A percentile compares a stretch with the other conserved stretches of the same genome.
Evolutionary conservation across 2,329 filamentous ascomycete species (phyloP).

Genomic region (Fusarium setosum): DNA sequence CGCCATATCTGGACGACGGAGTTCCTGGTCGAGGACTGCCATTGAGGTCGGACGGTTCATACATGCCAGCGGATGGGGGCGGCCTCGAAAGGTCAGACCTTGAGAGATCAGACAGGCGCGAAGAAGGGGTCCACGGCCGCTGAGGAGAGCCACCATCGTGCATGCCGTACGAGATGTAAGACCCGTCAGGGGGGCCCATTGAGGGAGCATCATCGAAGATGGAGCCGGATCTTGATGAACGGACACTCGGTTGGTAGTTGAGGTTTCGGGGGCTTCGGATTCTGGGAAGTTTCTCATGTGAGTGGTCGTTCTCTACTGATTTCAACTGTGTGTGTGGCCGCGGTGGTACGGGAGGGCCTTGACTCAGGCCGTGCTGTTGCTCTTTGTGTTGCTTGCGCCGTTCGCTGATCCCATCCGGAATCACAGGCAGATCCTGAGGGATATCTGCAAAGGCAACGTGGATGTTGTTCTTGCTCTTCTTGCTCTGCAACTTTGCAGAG

Average conservation of each 20-base stretch:
- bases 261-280: constrained; percentile 51
- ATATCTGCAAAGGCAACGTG: constrained; percentile 48
- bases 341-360: constrained; percentile 30
- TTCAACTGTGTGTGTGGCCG: constrained; percentile 26
- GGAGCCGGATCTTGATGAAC: constrained; percentile 60
- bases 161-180: constrained; percentile 69
- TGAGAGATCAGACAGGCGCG: constrained; percentile 62
- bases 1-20: constrained; percentile 87
- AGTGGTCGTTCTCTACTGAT: constrained; percentile 48
- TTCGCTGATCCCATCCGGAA: constrained; percentile 62
- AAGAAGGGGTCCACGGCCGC: constrained; percentile 69
- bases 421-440: constrained; percentile 56
- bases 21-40: constrained; percentile 92
- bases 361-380: constrained; percentile 39
- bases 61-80: constrained; percentile 76
- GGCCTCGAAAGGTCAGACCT: constrained; percentile 63
- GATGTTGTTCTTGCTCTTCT: constrained; percentile 45
- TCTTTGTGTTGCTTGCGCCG: constrained; percentile 48
- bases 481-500: constrained; percentile 64
- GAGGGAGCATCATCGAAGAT: constrained; percentile 66
- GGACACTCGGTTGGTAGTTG: constrained; percentile 64
- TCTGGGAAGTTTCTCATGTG: constrained; percentile 57
- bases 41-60: constrained; percentile 90
- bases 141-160: constrained; percentile 58
- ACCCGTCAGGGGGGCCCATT: constrained; percentile 72